These are phyloP conservation scores for Ceratobasidium theobromae DNA, from an alignment of 1,284 basidiomycete species.

Conservation along the genomic window DNA sequence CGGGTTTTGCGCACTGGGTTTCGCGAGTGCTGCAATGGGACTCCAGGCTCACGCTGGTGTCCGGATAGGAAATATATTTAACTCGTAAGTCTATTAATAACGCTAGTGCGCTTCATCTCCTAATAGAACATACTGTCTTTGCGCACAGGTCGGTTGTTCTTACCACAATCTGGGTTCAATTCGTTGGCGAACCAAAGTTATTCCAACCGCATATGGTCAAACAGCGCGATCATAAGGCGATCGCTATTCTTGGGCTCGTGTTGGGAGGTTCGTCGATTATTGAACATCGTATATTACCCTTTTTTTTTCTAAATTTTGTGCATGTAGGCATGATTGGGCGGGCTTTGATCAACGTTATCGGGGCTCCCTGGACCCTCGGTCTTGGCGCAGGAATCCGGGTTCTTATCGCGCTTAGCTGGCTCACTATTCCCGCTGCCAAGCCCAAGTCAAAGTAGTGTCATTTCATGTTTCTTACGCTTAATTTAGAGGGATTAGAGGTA, in stretches of 20 bases:
- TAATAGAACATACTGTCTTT: conserved; percentile 19
- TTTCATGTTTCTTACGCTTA: too few relatives aligned
- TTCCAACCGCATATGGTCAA: conserved; percentile 55
- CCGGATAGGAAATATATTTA: conserved; percentile 54
- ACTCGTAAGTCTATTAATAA: conserved; percentile 4
- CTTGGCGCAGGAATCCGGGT: conserved; percentile 67
- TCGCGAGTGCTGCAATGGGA: conserved; percentile 76
- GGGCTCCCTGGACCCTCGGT: conserved; percentile 65
- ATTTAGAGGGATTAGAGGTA: too few relatives aligned
- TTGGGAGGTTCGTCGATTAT: conserved; percentile 49
- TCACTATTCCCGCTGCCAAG: conserved; percentile 60
- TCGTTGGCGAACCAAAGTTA: conserved; percentile 75
- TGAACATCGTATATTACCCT: not conserved
- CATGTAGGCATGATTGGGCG: conserved; percentile 64
- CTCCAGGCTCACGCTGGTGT: conserved; percentile 85
- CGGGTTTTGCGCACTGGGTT: conserved; percentile 69
- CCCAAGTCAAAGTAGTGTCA: conserved; percentile 6
- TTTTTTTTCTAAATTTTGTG: not conserved
- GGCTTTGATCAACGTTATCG: conserved; percentile 61
- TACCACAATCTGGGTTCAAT: conserved; percentile 84
- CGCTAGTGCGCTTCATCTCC: conserved; percentile 46
- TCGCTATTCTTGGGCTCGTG: conserved; percentile 68
- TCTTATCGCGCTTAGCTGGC: conserved; percentile 66
- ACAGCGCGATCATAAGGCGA: conserved; percentile 70
- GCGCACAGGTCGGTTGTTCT: conserved; percentile 53